Conservation (phyloP, 2,329 filamentous ascomycete species). For the Ambrosiella beaveri region DNA sequence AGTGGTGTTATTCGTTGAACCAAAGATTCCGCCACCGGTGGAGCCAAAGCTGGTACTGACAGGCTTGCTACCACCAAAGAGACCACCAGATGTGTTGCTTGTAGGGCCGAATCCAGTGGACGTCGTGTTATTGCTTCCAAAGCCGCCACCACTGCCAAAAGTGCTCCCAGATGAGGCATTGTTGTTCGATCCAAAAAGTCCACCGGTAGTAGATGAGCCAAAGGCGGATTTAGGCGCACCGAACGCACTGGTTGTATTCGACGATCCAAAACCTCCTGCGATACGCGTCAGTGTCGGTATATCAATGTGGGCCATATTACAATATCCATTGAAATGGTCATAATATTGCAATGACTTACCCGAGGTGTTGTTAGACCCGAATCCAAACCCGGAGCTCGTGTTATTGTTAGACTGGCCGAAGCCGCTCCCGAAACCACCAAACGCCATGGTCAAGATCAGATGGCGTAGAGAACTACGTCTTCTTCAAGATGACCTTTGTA, state of each 20-base stretch:
- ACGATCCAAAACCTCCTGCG: slow-evolving; percentile 11
- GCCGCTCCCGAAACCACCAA: slow-evolving; percentile 33
- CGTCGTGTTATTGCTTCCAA: slow-evolving; percentile 21
- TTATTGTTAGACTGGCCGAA: slow-evolving; percentile 32
- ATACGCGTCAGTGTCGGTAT: not conserved
- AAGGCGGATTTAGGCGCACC: slow-evolving; percentile 33
- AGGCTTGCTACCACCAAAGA: slow-evolving; percentile 37
- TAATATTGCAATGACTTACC: slow-evolving; percentile 8
- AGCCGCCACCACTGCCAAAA: slow-evolving; percentile 21
- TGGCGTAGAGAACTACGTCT: not conserved
- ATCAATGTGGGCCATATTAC: not conserved
- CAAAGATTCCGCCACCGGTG: slow-evolving; percentile 26
- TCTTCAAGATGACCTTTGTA: no score
- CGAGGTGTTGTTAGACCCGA: slow-evolving; percentile 20
- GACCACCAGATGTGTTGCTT: slow-evolving; percentile 21
- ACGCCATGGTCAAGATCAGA: slow-evolving; percentile 30
- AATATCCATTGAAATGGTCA: slow-evolving; percentile 26
- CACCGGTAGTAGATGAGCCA: slow-evolving; percentile 28
- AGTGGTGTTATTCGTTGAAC: slow-evolving; percentile 22
- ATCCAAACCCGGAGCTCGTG: slow-evolving; percentile 30
- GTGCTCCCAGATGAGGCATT: slow-evolving; percentile 19
- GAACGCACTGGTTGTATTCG: slow-evolving; percentile 22
- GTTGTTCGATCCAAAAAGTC: slow-evolving; percentile 26
- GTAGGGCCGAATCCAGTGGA: slow-evolving; percentile 14
- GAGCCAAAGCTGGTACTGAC: slow-evolving; percentile 27